Base-by-base conservation (phyloP, 2,329 filamentous ascomycete genomes). In the Aspergillus novofumigatus region DNA sequence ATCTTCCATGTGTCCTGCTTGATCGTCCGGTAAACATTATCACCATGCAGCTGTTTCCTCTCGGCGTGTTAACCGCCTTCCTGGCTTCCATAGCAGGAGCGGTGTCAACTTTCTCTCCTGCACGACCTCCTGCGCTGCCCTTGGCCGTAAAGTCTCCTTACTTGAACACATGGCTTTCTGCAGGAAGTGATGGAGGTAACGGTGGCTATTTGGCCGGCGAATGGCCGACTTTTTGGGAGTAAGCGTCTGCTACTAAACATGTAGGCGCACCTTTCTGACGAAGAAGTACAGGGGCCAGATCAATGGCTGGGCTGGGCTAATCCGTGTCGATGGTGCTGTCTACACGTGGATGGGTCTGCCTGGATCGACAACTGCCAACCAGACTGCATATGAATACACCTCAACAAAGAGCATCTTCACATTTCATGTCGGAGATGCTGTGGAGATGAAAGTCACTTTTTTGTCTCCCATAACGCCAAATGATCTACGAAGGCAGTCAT, bases 81-180 rank as follows among this genome's bases (percentile, higher is more conserved):
- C 53, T 71, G 17, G 63, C 64, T 48, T 59, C 63, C 23, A 59
- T 62, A 10, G 57, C 64, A 32, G 59, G 54, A 49, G 71, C 71
- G 5, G 51, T 54, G 21, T 88, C 86, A 9, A 83, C 78, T 1
- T 90, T 89, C 67, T 78, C 75, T 38, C 87, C 87, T 35, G 81
- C 83, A 38, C 80, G 86, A 6, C 87, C 87, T 45, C 88, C 88
- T 17, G 81, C 88, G 1, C 78, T 89, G 28, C 89, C 90, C 11
- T 73, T 93, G 35, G 88, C 88, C 47, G 89, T 92, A 48, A 86
- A 84, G 60, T 88, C 86, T 9, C 90, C 90, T 0, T 93, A 92
- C 64, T 74, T 92, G 17, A 91, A 84, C 68, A 83, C 85, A 14
- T 91, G 88, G 87, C 78, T 88, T 45, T 75, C 82, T 56, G 85